Evolutionary conservation across 345 rosid species (phyloP), one percentile per base, ranked within the genome.

Genomic region (Triadica sebifera): DNA sequence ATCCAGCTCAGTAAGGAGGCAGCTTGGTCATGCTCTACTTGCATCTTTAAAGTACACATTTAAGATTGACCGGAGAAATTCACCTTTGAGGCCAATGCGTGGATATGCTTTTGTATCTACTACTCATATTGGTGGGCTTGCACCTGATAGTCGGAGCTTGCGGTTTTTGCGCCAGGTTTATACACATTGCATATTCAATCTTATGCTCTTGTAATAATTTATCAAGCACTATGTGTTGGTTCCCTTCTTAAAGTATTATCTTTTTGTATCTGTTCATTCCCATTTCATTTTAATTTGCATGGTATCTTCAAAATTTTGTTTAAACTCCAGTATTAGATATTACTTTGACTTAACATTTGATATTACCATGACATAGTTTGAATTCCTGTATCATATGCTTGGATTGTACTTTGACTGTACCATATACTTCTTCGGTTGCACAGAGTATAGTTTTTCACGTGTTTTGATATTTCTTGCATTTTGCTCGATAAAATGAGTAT

Each of bases 91-190:
- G 83, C 99, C 99, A 75, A 88, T 93, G 19, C 75, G n/a, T 66
- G 98, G 99, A 64, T 89, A 85, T 84, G 91, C 97, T 70, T 89
- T 95, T 84, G 82, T 82, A 60, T 89, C 92, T 70, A 84, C 85
- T 45, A 85, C 94, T 77, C 96, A 90, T 61, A 73, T 95, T 76
- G 91, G 93, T 72, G 99, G 99, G 65, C 89, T 95, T 84, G 83
- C 88, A 69, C 99, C 99, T 71, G 99, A 93, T 79, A 86, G 89
- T 78, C 89, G 88, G 77, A 87, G 92, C 85, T 75, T 90, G 73
- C 91, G 89, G 56, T 95, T 93, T 77, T 57, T 91, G 76, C 93
- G 93, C 84, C 98, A 91, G 98, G 98, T 94, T 29, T 51, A 46
- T 64, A 3, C 67, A 66, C 71, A 19, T 71, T 47, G 39, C 34